phyloP scores from a whole-genome alignment of 257 asterid genomes.

The Solanum chmielewskii region DNA sequence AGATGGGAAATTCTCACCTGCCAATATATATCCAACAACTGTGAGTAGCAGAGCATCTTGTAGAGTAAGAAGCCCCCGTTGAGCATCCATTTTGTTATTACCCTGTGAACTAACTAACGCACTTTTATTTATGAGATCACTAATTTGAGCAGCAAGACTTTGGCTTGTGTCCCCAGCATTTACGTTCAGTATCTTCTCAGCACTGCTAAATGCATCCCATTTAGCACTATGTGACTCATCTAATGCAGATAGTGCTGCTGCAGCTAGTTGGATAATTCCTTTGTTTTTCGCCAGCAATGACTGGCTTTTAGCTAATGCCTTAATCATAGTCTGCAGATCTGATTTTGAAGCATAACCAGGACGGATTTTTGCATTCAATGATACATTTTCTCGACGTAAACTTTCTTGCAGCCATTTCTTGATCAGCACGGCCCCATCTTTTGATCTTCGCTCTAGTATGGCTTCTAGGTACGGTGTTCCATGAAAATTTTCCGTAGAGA shows the following conservation, averaged over 20 bases:
- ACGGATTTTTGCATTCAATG: constrained; percentile 40
- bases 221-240: constrained; percentile 53
- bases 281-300: constrained; percentile 50
- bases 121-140: constrained; percentile 86
- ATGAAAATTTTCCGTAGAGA: constrained; percentile 61
- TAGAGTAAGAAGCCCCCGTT: constrained; percentile 56
- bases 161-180: constrained; percentile 94
- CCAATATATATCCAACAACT: constrained; percentile 70
- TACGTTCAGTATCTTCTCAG: constrained; percentile 84
- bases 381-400: constrained; percentile 59
- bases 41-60: constrained; percentile 77
- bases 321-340: constrained; percentile 55
- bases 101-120: constrained; percentile 42
- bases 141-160: constrained; percentile 86
- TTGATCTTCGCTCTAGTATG: constrained; percentile 67
- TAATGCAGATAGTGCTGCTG: constrained; percentile 59
- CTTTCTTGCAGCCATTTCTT: constrained; percentile 97
- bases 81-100: constrained; percentile 15
- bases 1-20: constrained; percentile 90
- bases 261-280: constrained; percentile 82
- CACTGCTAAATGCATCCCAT: constrained; percentile 90
- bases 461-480: constrained; percentile 91
- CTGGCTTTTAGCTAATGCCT: constrained; percentile 59
- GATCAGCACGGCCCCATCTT: constrained; percentile 65
- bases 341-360: constrained; percentile 62